Conservation (phyloP, 2,329 filamentous ascomycete genomes). For the Conoideocrella luteorostrata region DNA sequence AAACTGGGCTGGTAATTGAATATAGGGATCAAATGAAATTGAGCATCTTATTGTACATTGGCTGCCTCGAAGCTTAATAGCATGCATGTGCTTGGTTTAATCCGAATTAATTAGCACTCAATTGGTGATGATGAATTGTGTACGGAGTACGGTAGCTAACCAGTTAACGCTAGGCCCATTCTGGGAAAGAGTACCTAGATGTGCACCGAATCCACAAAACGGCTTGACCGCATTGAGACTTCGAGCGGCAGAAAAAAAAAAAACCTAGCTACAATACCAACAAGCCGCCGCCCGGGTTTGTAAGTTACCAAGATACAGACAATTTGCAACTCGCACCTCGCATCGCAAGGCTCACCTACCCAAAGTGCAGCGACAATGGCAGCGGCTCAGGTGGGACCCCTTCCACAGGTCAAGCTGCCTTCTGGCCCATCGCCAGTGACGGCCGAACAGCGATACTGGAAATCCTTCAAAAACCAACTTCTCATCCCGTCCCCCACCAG, state of each 20-base stretch:
- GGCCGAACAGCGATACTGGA: slow-evolving; percentile 94
- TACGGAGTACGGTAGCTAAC: too few relatives aligned
- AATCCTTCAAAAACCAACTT: slow-evolving; percentile 85
- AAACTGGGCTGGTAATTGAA: slow-evolving; percentile 3
- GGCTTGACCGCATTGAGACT: slow-evolving; percentile 17
- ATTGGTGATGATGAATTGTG: too few relatives aligned
- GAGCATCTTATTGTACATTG: not conserved
- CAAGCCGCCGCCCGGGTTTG: not conserved
- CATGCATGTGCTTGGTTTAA: too few relatives aligned
- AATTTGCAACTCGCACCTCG: slow-evolving; percentile 8
- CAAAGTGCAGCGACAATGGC: slow-evolving; percentile 25
- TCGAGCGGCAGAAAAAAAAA: slow-evolving; percentile 23
- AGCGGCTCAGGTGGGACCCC: slow-evolving; percentile 74
- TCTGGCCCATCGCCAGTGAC: slow-evolving; percentile 77
- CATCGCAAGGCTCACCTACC: too few relatives aligned
- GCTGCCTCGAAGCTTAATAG: too few relatives aligned
- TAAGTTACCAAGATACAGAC: too few relatives aligned
- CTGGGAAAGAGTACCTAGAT: not conserved
- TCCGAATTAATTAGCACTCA: too few relatives aligned
- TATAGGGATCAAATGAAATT: not conserved
- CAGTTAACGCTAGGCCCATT: slow-evolving; percentile 9
- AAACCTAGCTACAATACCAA: slow-evolving; percentile 14
- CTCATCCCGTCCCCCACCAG: slow-evolving; percentile 86
- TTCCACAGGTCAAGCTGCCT: slow-evolving; percentile 76
- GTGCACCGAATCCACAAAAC: slow-evolving; percentile 8